A percentile compares a stretch with the other conserved stretches of the same genome.
Conservation (phyloP, 805 yeast genomes). For the Pichia gijzeniarum region DNA sequence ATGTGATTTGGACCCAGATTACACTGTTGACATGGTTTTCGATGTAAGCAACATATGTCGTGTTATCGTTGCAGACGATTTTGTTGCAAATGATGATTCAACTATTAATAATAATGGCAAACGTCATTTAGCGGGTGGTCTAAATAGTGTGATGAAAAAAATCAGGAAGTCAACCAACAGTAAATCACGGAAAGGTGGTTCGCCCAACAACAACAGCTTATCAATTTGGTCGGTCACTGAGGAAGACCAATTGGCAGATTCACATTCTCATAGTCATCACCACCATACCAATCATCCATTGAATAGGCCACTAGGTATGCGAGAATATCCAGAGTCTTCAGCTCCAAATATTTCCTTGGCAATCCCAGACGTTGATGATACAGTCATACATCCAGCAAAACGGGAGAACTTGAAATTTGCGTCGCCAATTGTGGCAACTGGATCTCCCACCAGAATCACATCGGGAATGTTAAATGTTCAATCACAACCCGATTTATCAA, state of each 20-base stretch:
- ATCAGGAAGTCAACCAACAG: slow-evolving; percentile 24
- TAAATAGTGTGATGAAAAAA: slow-evolving; percentile 28
- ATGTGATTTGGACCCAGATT: slow-evolving; percentile 80
- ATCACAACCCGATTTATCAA: slow-evolving; percentile 32
- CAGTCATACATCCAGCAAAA: slow-evolving; percentile 21
- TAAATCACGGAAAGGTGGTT: neutral
- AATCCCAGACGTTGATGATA: slow-evolving; percentile 14
- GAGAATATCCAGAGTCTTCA: neutral
- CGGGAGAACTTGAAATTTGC: slow-evolving; percentile 20
- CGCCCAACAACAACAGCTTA: neutral
- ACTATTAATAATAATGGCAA: slow-evolving; percentile 14
- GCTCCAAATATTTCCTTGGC: slow-evolving; percentile 11
- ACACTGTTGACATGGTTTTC: slow-evolving; percentile 57
- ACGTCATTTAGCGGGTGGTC: slow-evolving; percentile 21
- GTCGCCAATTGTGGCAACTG: slow-evolving; percentile 29
- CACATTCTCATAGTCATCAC: neutral
- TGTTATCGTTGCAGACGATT: slow-evolving; percentile 39
- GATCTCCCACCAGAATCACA: slow-evolving; percentile 32
- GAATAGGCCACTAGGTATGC: slow-evolving; percentile 10
- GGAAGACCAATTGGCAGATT: neutral
- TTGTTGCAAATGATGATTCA: slow-evolving; percentile 7
- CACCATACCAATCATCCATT: no score
- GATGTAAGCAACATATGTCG: slow-evolving; percentile 41
- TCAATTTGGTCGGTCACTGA: slow-evolving; percentile 20
- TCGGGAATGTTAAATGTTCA: slow-evolving; percentile 30